These are phyloP conservation scores for Middelhovenomyces tepae DNA, from an alignment of 805 yeast species.

Conservation along the genomic window DNA sequence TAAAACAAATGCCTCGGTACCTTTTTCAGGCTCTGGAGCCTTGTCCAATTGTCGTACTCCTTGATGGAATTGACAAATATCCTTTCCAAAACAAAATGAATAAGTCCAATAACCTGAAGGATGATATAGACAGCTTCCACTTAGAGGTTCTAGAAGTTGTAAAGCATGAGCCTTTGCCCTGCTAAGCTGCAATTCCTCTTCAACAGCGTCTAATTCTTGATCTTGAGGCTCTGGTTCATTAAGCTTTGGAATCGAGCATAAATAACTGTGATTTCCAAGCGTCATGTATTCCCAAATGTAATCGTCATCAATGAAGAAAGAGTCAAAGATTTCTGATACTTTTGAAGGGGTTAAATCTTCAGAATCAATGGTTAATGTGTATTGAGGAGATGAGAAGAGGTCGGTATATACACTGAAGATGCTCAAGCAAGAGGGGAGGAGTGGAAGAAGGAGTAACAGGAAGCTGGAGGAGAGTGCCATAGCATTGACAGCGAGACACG, in stretches of 20 bases:
- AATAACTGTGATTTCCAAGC: slow-evolving; percentile 11
- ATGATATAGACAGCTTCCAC: slow-evolving; percentile 20
- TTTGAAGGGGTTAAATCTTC: too few relatives aligned
- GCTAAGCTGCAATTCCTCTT: neutral
- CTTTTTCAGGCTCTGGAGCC: slow-evolving; percentile 17
- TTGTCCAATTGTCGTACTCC: slow-evolving; percentile 5
- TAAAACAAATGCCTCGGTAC: slow-evolving; percentile 25
- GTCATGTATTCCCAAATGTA: slow-evolving; percentile 13
- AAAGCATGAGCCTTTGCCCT: slow-evolving; percentile 10
- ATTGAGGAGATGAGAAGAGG: too few relatives aligned
- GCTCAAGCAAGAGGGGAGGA: too few relatives aligned
- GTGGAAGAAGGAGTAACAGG: too few relatives aligned
- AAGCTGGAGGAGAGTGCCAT: too few relatives aligned
- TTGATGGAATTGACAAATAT: slow-evolving; percentile 41
- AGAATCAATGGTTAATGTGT: too few relatives aligned
- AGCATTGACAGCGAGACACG: too few relatives aligned
- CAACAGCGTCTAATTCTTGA: neutral
- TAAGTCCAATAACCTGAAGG: slow-evolving; percentile 46
- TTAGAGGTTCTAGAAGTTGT: slow-evolving; percentile 13
- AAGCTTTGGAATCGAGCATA: slow-evolving; percentile 15
- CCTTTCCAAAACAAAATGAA: slow-evolving; percentile 41
- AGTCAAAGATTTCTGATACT: too few relatives aligned
- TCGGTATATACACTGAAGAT: too few relatives aligned
- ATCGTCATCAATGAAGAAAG: too few relatives aligned
- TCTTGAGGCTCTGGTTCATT: neutral